Conservation (phyloP, 2,329 filamentous ascomycete genomes). For the Fusarium sp. region DNA sequence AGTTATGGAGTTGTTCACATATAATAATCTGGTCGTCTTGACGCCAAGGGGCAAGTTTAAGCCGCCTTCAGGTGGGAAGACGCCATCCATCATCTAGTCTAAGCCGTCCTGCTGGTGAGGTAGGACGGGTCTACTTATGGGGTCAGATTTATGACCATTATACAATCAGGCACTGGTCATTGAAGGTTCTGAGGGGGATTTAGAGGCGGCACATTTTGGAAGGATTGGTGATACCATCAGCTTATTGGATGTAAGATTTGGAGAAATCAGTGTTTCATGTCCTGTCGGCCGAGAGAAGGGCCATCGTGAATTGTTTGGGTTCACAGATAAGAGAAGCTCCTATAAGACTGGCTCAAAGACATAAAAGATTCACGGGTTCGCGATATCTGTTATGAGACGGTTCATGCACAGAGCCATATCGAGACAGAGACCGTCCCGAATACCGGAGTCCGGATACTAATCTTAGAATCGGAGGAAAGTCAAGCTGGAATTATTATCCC, state of each 20-base stretch:
- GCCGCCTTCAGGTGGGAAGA: conserved; percentile 8
- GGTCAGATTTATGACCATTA: not conserved
- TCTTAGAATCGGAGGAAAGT: not conserved
- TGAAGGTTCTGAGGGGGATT: not conserved
- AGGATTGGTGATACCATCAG: not conserved
- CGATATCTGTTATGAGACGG: not conserved
- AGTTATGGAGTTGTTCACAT: conserved; percentile 1
- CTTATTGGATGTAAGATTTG: not conserved
- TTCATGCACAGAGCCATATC: not conserved
- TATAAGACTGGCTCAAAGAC: not conserved
- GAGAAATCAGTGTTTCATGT: too few relatives aligned
- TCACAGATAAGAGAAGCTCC: not conserved
- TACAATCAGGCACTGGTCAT: not conserved
- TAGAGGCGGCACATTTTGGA: too few relatives aligned
- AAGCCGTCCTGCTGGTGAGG: conserved; percentile 22
- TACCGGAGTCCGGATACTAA: not conserved
- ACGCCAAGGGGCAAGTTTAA: not conserved
- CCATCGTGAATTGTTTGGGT: too few relatives aligned
- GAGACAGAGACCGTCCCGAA: not conserved
- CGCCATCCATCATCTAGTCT: conserved; percentile 3
- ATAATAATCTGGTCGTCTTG: conserved; percentile 3
- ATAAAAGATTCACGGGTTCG: not conserved
- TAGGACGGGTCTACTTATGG: conserved; percentile 20
- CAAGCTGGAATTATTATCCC: not conserved
- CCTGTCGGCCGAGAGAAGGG: not conserved